A percentile compares a stretch with the other conserved stretches of the same genome.
These are phyloP conservation scores for Cadophora gregata DNA, from an alignment of 2,329 filamentous ascomycete species.

Conservation along the genomic window DNA sequence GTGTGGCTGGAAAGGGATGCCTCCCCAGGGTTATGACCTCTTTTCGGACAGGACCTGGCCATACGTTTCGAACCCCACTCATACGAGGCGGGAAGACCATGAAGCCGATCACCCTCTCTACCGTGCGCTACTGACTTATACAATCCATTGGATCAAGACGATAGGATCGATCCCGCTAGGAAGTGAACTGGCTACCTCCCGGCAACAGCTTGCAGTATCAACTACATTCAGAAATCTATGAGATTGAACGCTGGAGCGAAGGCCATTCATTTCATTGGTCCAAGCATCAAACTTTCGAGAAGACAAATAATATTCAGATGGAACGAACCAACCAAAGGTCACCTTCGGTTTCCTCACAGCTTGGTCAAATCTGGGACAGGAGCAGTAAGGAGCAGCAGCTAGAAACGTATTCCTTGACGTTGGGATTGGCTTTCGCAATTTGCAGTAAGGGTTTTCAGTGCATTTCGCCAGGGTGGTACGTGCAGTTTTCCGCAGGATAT, in stretches of 20 bases:
- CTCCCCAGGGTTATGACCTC: slow-evolving; percentile 19
- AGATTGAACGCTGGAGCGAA: slow-evolving; percentile 21
- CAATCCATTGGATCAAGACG: slow-evolving; percentile 5
- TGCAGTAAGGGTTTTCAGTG: slow-evolving; percentile 25
- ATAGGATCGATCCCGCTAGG: slow-evolving; percentile 10
- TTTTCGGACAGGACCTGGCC: not conserved
- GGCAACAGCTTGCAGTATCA: slow-evolving; percentile 27
- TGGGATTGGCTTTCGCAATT: slow-evolving; percentile 17
- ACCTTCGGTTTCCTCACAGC: not conserved
- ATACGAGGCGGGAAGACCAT: slow-evolving; percentile 1
- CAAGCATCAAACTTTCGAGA: slow-evolving; percentile 8
- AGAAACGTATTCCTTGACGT: slow-evolving; percentile 31
- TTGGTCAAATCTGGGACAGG: slow-evolving; percentile 16
- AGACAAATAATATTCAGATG: slow-evolving; percentile 13
- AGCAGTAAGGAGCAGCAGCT: slow-evolving; percentile 2
- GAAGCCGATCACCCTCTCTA: not conserved
- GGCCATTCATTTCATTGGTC: slow-evolving; percentile 23
- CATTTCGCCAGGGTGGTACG: slow-evolving; percentile 23
- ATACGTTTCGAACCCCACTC: not conserved
- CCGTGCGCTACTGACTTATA: not conserved
- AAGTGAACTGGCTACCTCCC: slow-evolving; percentile 22
- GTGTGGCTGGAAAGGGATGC: slow-evolving; percentile 22
- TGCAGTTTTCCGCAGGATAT: slow-evolving; percentile 28
- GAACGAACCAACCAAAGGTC: slow-evolving; percentile 21
- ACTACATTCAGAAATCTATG: slow-evolving; percentile 23